Evolutionary conservation across 345 rosid genomes (phyloP).

Genomic region (Physaria fendleri): DNA sequence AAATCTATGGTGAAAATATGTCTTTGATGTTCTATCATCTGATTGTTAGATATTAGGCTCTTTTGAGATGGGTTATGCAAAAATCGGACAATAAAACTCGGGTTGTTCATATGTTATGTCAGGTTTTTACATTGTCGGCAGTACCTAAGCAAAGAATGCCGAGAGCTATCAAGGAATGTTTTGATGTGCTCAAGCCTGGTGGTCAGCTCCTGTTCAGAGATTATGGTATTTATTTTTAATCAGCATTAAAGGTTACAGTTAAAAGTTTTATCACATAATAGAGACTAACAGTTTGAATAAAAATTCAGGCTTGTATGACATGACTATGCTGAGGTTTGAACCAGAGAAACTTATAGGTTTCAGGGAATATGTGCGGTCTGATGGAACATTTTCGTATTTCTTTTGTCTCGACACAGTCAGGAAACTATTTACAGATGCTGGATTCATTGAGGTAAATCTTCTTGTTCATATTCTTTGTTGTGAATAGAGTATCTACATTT

Average conservation of each 20-base stretch:
- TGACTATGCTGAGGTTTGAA: conserved; percentile 88
- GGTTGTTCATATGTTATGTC: conserved; percentile 13
- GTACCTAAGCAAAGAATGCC: conserved; percentile 67
- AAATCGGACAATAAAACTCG: background rate
- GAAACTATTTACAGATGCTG: conserved; percentile 54
- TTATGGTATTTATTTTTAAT: conserved; percentile 55
- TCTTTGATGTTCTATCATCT: background rate
- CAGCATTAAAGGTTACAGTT: background rate
- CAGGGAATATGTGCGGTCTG: conserved; percentile 68
- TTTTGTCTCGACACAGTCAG: conserved; percentile 58
- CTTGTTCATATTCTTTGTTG: background rate
- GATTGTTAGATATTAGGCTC: background rate
- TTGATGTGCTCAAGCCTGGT: conserved; percentile 71
- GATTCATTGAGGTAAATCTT: conserved; percentile 62
- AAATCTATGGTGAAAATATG: background rate
- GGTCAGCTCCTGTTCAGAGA: conserved; percentile 76
- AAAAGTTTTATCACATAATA: background rate
- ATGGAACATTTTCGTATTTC: conserved; percentile 86
- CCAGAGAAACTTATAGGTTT: conserved; percentile 63
- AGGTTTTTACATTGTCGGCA: conserved; percentile 91
- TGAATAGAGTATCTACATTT: background rate
- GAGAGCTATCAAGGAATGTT: conserved; percentile 50
- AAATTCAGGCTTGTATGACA: conserved; percentile 77
- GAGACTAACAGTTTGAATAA: conserved; percentile 11
- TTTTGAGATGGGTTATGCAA: background rate